These are phyloP conservation scores for Cystobasidium ongulense DNA, from an alignment of 768 basidiomycete genomes.

Conservation along the genomic window DNA sequence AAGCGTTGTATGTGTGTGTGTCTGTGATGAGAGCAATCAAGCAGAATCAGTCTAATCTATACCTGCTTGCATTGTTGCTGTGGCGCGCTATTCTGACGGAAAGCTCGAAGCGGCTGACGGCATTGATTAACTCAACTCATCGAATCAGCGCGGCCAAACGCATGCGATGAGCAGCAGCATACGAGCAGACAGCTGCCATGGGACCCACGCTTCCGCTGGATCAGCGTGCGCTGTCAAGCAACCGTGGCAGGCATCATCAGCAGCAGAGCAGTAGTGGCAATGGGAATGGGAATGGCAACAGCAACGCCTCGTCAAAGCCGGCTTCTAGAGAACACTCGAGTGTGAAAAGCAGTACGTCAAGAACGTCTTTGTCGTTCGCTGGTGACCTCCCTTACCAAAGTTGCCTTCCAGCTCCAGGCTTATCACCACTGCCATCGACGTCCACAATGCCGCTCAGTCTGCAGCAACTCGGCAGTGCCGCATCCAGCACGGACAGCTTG, in stretches of 20 bases:
- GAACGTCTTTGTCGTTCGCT: background rate
- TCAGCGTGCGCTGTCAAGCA: background rate
- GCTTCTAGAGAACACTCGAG: background rate
- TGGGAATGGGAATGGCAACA: background rate
- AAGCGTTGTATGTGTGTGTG: background rate
- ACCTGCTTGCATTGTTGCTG: too few species aligned
- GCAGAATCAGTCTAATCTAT: background rate
- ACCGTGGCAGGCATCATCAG: background rate
- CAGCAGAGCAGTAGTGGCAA: constrained; percentile 1
- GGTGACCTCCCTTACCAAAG: background rate
- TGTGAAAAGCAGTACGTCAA: background rate
- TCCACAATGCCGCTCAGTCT: background rate
- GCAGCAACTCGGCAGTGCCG: constrained; percentile 1
- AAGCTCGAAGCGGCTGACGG: too few species aligned
- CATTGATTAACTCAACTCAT: too few species aligned
- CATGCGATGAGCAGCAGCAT: background rate
- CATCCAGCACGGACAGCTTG: background rate
- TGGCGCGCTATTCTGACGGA: too few species aligned
- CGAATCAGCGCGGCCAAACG: background rate
- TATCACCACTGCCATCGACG: background rate
- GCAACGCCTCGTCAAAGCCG: background rate
- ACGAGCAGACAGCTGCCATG: background rate
- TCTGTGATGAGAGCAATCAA: background rate
- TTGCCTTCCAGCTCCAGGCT: background rate
- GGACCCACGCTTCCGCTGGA: background rate